These are phyloP conservation scores for Pichia sp. DNA, from an alignment of 1,139 yeast species.

Conservation along the genomic window DNA sequence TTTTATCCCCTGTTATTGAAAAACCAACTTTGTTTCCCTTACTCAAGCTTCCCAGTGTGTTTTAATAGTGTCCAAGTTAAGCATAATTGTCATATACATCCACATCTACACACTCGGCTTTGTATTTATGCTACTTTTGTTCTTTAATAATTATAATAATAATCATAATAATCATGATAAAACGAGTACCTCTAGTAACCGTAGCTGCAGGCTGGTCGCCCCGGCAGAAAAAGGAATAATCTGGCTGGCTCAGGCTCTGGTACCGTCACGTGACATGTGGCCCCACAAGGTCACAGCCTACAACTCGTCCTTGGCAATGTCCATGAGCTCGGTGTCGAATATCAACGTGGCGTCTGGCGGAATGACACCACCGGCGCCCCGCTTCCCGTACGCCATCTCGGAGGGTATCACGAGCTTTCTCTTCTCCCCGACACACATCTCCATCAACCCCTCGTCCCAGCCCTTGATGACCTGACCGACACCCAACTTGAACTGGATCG, in stretches of 20 bases:
- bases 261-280: not conserved
- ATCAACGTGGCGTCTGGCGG: slow-evolving; percentile 69
- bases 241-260: not conserved
- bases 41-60: not conserved
- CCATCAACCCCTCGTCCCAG: slow-evolving; percentile 76
- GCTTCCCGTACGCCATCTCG: slow-evolving; percentile 67
- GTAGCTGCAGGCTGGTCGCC: no score
- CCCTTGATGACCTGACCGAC: slow-evolving; percentile 75
- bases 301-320: slow-evolving; percentile 36
- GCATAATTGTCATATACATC: not conserved
- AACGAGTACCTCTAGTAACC: no score
- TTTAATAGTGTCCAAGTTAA: not conserved
- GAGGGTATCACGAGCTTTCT: slow-evolving; percentile 76
- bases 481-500: slow-evolving; percentile 68
- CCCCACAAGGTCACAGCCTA: slow-evolving; percentile 5
- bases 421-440: slow-evolving; percentile 83
- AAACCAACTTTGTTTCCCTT: not conserved
- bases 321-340: slow-evolving; percentile 56
- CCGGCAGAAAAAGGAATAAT: not conserved
- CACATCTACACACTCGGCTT: not conserved
- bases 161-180: no score
- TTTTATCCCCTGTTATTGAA: not conserved
- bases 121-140: not conserved
- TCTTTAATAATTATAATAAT: slow-evolving; percentile 2
- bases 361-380: slow-evolving; percentile 68